phyloP scores from a whole-genome alignment of 2,329 filamentous ascomycete genomes.

The Neonectria neomacrospora region DNA sequence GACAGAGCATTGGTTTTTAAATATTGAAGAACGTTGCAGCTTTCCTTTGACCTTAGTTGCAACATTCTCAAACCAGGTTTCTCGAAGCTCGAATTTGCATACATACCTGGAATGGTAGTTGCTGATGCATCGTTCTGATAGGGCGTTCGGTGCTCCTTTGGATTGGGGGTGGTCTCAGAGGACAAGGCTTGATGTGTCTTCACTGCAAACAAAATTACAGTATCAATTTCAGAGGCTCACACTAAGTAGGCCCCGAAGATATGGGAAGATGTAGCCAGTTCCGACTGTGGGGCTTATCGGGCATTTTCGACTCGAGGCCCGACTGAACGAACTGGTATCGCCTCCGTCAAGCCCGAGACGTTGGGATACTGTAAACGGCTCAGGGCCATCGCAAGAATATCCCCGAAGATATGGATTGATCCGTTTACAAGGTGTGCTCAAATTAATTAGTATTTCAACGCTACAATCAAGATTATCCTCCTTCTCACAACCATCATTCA shows the following conservation, averaged over 20 bases:
- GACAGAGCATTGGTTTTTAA: slow-evolving; percentile 41
- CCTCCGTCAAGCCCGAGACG: not conserved
- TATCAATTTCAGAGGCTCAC: not conserved
- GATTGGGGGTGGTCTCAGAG: not conserved
- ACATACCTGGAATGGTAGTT: slow-evolving; percentile 2
- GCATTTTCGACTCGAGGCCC: not conserved
- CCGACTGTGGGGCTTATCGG: not conserved
- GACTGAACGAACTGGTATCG: not conserved
- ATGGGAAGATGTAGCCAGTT: not conserved
- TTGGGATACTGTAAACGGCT: not conserved
- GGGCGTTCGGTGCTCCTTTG: not conserved
- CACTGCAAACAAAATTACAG: not conserved
- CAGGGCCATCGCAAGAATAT: not conserved
- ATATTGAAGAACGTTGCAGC: not conserved
- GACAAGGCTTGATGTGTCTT: not conserved
- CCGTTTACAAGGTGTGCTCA: not conserved
- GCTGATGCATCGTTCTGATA: not conserved
- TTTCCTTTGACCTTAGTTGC: not conserved
- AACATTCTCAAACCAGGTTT: not conserved
- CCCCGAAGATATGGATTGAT: not conserved
- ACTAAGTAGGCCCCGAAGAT: not conserved
- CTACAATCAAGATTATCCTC: not conserved
- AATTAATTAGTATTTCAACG: not conserved
- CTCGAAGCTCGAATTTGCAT: not conserved
- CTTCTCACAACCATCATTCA: not conserved